Evolutionary conservation across 2,329 filamentous ascomycete species (phyloP).

Genomic region (Pyricularia grisea): DNA sequence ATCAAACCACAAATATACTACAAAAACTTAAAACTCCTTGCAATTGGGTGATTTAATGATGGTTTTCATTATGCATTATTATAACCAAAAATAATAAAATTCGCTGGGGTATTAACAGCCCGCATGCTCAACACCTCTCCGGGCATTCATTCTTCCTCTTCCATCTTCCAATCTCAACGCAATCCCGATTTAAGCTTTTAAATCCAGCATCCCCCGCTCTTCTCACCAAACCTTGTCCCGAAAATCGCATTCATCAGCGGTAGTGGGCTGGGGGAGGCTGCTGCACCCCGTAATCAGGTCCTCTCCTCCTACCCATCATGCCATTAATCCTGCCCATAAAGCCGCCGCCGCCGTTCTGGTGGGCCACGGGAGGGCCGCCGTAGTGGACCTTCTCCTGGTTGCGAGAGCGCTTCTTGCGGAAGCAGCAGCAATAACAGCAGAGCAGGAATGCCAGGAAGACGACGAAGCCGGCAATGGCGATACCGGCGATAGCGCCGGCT

Average conservation of each 20-base stretch:
- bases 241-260: neutral
- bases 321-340: neutral
- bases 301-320: neutral
- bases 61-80: too few relatives aligned
- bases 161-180: too few relatives aligned
- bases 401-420: neutral
- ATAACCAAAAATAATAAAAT: too few relatives aligned
- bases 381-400: neutral
- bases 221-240: neutral
- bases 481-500: neutral
- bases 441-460: neutral
- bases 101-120: too few relatives aligned
- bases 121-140: too few relatives aligned
- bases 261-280: neutral
- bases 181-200: too few relatives aligned
- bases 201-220: too few relatives aligned
- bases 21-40: too few relatives aligned
- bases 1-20: too few relatives aligned
- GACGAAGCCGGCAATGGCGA: neutral
- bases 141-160: too few relatives aligned
- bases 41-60: too few relatives aligned
- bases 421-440: neutral
- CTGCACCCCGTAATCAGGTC: neutral
- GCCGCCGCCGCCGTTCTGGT: neutral
- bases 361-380: neutral